phyloP scores from a whole-genome alignment of 805 yeast species.

The Zygotorulaspora florentina region DNA sequence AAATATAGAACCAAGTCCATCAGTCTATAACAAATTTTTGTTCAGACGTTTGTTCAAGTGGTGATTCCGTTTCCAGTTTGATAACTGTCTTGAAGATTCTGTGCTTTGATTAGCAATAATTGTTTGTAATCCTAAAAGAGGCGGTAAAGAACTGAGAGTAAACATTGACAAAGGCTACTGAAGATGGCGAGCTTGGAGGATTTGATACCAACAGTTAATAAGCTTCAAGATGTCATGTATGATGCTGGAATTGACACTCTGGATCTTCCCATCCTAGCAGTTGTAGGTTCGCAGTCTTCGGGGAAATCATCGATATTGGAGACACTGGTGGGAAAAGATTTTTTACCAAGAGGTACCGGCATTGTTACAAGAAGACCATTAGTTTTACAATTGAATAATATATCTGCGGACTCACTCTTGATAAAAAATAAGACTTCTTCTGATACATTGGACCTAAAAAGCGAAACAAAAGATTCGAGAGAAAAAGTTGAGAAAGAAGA shows the following conservation, averaged over 20 bases:
- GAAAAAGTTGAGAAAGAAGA: slow-evolving; percentile 16
- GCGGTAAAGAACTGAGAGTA: background rate
- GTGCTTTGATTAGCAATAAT: background rate
- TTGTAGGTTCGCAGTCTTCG: slow-evolving; percentile 94
- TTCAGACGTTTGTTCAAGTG: no score
- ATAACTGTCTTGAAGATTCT: no score
- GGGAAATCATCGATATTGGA: slow-evolving; percentile 95
- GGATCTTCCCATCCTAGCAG: slow-evolving; percentile 91
- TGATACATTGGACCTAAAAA: background rate
- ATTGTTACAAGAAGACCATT: slow-evolving; percentile 94
- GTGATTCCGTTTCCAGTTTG: no score
- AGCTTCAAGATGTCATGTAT: slow-evolving; percentile 93
- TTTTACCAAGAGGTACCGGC: slow-evolving; percentile 94
- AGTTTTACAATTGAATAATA: slow-evolving; percentile 78
- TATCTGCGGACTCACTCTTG: slow-evolving; percentile 37
- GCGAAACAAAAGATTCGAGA: slow-evolving; percentile 6
- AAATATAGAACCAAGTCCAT: no score
- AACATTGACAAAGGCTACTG: background rate
- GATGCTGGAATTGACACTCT: slow-evolving; percentile 89
- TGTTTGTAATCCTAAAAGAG: no score
- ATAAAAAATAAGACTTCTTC: slow-evolving; percentile 22
- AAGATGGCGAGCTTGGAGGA: slow-evolving; percentile 38
- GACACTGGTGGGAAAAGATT: slow-evolving; percentile 93
- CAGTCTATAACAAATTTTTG: no score
- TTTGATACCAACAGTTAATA: slow-evolving; percentile 77